Percentiles rank a stretch among this genome's conserved stretches.
Evolutionary conservation across 139 green algal species (phyloP).

Genomic region (Closterium sp.): DNA sequence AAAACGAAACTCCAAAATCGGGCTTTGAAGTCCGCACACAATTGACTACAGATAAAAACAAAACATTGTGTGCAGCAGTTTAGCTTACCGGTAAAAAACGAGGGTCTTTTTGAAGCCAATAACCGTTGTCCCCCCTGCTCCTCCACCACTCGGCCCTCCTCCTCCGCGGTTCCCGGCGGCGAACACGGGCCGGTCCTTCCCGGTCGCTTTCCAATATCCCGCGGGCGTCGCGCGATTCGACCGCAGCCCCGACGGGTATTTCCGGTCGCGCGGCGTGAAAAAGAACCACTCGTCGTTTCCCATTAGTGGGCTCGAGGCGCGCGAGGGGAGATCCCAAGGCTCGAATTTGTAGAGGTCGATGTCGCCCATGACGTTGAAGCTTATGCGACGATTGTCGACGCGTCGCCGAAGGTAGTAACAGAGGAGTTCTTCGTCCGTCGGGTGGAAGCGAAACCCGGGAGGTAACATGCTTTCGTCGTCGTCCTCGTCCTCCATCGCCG

Average conservation of each 20-base stretch:
- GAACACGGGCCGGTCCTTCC: not conserved
- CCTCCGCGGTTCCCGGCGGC: not conserved
- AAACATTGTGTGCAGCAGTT: no score
- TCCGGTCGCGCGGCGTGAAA: slow-evolving; percentile 38
- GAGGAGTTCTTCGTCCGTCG: slow-evolving; percentile 24
- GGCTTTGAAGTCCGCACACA: no score
- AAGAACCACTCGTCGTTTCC: slow-evolving; percentile 41
- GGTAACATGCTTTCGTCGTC: not conserved
- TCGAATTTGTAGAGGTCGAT: slow-evolving; percentile 38
- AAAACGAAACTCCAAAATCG: no score
- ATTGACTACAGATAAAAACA: no score
- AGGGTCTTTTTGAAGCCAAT: slow-evolving; percentile 10
- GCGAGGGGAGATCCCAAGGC: slow-evolving; percentile 24
- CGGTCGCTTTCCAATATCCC: slow-evolving; percentile 40
- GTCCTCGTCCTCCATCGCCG: not conserved
- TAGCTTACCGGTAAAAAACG: not conserved
- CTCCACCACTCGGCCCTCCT: not conserved
- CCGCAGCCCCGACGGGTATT: slow-evolving; percentile 26
- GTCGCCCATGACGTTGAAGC: slow-evolving; percentile 22
- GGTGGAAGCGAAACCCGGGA: slow-evolving; percentile 31
- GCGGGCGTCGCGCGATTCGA: slow-evolving; percentile 29
- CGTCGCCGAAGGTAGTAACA: slow-evolving; percentile 12
- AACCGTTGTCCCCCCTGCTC: not conserved
- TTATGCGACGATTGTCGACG: slow-evolving; percentile 3
- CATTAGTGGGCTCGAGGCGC: not conserved